phyloP scores from a whole-genome alignment of 2,329 filamentous ascomycete genomes.

The Chaetomium globosum region DNA sequence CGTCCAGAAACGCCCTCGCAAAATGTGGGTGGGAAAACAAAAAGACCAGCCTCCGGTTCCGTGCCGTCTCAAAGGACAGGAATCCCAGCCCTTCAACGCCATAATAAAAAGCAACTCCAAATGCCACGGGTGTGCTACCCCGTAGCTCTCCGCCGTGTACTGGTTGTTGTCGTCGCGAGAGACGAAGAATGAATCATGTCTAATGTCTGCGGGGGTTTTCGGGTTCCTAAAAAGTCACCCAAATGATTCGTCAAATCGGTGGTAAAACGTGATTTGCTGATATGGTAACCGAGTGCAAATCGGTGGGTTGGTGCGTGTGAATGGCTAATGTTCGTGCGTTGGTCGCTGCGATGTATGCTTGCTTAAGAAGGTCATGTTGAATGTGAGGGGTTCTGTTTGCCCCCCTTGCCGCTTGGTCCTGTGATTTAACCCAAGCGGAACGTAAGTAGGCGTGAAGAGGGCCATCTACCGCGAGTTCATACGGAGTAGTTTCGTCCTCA shows the following conservation, averaged over 20 bases:
- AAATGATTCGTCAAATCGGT: too few relatives aligned
- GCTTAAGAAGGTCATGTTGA: background rate
- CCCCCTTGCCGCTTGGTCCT: slow-evolving; percentile 17
- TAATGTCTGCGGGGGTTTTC: background rate
- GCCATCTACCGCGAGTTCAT: slow-evolving; percentile 39
- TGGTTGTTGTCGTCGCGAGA: slow-evolving; percentile 1
- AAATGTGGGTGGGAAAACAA: slow-evolving; percentile 1
- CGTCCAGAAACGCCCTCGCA: slow-evolving; percentile 7
- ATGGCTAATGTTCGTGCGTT: background rate
- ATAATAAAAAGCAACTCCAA: background rate
- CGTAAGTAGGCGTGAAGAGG: background rate
- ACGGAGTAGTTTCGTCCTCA: slow-evolving; percentile 59
- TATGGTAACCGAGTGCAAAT: background rate
- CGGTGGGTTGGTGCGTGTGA: background rate
- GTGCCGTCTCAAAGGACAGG: background rate
- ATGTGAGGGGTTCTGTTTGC: slow-evolving; percentile 12
- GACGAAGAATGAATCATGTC: slow-evolving; percentile 1
- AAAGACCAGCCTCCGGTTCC: slow-evolving; percentile 7
- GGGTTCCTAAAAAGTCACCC: background rate
- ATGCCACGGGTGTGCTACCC: slow-evolving; percentile 12
- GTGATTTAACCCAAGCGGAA: slow-evolving; percentile 20
- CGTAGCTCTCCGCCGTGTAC: slow-evolving; percentile 11
- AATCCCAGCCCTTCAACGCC: slow-evolving; percentile 19
- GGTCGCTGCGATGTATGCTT: background rate
- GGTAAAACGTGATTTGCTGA: background rate